Evolutionary conservation across 805 yeast genomes (phyloP), one percentile per base, ranked within the genome.

Genomic region (Kodamaea nitidulidarum): DNA sequence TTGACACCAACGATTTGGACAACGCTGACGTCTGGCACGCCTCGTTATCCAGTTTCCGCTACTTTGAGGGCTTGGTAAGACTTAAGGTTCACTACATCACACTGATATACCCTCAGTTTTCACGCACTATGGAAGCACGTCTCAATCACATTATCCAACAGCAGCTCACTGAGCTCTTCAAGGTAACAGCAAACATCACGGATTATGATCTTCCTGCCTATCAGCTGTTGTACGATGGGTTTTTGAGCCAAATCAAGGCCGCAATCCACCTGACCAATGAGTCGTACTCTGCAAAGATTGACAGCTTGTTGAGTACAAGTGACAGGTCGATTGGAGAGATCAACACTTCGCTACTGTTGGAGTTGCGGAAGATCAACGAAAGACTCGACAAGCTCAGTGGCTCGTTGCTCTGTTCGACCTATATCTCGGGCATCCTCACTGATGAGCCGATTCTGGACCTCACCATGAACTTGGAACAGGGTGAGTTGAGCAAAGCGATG

Each of bases 321-420:
- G 88, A 83, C 58, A 64, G 90, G 46, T 73, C 83, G 8, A 75
- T 80, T 42, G 83, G 87, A 44, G 90, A 82, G 51, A 77, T 84
- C 39, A 84, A 80, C 54, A 83, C 91, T 0, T 79, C 88, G 1
- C 56, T 82, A 31, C 72, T 87, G 8, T 59, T 84, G 43, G 81
- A 80, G 47, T 61, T 83, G 20, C 63, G 84, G 15, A 73, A 71
- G 41, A 56, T 78, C 4, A 65, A 64, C 40, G 84, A 80, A 54
- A 61, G 63, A 35, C 49, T 71, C 37, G 75, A 76, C 40, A 62
- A 69, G 44, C 49, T 71, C 39, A 60, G 66, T 52, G 43, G 57
- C 4, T 56, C 67, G 16, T 45, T 67, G 12, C 60, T 62, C 39
- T 35, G 38, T 12, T 26, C 29, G 20, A 33, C 15, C 6, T 38